Base-by-base conservation (phyloP, 2,329 filamentous ascomycete species). In the Ilyonectria destructans region DNA sequence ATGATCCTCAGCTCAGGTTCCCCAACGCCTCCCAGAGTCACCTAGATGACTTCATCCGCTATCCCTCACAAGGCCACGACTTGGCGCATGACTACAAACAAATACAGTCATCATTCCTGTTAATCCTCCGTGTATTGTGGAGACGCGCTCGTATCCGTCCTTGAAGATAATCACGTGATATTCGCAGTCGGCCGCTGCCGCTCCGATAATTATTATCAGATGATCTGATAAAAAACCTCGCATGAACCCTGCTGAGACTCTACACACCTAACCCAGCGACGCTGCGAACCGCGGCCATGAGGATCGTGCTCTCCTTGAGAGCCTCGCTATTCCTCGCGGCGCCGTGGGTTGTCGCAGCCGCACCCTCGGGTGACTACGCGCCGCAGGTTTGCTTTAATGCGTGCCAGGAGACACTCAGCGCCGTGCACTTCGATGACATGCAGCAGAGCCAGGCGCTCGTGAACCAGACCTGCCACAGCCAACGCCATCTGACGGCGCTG, bases 391-490 rank as follows among this genome's bases (percentile, higher is more conserved):
- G 81, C 69, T 80, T 77, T 33, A 71, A 79, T 55, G 73, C 80
- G 19, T 83, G 82, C 65, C 64, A 75, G 17, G 74, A 73, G 37
- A 68, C 76, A 26, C 74, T 83, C 2, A 62, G 58, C 23, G 56
- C 66, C 6, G 69, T 79, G 19, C 74, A 71, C n/a, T 83, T 82
- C 65, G 71, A 72, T 57, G 81, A 83, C 55, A 69, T 72, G 48
- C 67, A 73, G 4, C 33, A 62, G 17, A 66, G 71, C 4, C 65
- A 69, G 19, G 71, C 73, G 6, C 70, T 69, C 8, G 60, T 68
- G 6, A 67, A 69, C 15, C 67, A 68, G 15, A 58, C 71, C 1
- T 84, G 82, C 63, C 67, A 75, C 33, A 83, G 80, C 35, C 69
- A 62, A 0, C 69, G 77, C 31, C 69, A 71, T 2, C 68, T 78